phyloP scores from a whole-genome alignment of 768 basidiomycete species.

The Amylocystis lapponica region DNA sequence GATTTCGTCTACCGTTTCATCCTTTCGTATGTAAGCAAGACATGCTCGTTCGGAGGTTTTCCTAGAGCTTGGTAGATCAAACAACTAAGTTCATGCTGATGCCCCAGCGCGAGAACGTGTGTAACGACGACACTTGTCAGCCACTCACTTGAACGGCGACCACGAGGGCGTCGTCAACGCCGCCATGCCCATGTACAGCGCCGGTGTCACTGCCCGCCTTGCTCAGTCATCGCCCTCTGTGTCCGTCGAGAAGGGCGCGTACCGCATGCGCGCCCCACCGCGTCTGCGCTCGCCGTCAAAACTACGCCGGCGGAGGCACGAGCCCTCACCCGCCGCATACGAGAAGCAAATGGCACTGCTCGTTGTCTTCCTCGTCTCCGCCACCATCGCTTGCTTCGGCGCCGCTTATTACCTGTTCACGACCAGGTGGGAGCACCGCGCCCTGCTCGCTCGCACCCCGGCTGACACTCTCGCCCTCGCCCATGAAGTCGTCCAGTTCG shows the following conservation, averaged over 20 bases:
- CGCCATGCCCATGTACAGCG: slow-evolving; percentile 17
- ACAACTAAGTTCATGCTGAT: no score
- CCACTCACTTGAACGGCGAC: no score
- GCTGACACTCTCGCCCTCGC: slow-evolving; percentile 1
- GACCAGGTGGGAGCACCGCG: slow-evolving; percentile 41
- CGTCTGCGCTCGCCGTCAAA: background rate
- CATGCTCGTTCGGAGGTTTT: slow-evolving; percentile 2
- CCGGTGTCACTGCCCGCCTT: slow-evolving; percentile 12
- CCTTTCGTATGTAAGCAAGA: slow-evolving; percentile 6
- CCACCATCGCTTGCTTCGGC: slow-evolving; percentile 48
- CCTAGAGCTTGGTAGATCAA: no score
- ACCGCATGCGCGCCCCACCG: slow-evolving; percentile 51
- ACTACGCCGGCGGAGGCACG: background rate
- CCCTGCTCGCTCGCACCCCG: background rate
- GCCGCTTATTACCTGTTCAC: slow-evolving; percentile 60
- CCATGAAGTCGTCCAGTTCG: slow-evolving; percentile 7
- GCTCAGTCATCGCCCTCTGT: slow-evolving; percentile 52
- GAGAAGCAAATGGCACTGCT: slow-evolving; percentile 37
- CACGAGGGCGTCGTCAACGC: no score
- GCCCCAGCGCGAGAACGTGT: no score
- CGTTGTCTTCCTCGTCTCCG: slow-evolving; percentile 40
- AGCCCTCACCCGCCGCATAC: slow-evolving; percentile 13
- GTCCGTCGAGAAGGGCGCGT: slow-evolving; percentile 57
- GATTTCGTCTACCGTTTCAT: background rate
- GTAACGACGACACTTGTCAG: no score